phyloP scores from a whole-genome alignment of 306 rosid genomes.

The Fagus crenata region DNA sequence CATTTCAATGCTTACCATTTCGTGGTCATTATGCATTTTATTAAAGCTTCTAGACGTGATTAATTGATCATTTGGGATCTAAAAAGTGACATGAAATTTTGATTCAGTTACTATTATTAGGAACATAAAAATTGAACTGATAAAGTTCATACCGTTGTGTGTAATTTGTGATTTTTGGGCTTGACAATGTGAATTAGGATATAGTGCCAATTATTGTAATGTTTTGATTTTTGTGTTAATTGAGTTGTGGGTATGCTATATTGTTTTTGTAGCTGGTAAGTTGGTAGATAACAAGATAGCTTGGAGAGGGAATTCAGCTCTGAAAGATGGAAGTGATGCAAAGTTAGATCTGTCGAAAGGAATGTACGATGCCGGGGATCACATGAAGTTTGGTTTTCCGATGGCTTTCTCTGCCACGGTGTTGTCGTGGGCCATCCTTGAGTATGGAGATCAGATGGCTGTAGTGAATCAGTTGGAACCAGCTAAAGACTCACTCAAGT shows the following conservation, averaged over 20 bases:
- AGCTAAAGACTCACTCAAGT: constrained; percentile 69
- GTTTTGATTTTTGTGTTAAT: background rate
- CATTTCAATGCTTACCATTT: constrained; percentile 1
- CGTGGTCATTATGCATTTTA: background rate
- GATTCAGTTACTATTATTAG: constrained; percentile 1
- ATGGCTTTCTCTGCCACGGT: constrained; percentile 92
- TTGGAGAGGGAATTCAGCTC: constrained; percentile 95
- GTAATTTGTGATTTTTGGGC: background rate
- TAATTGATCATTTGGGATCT: constrained; percentile 4
- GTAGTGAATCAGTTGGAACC: constrained; percentile 65
- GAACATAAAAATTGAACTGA: background rate
- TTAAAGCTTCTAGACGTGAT: no score
- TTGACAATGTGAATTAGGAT: background rate
- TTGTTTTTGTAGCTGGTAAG: constrained; percentile 66
- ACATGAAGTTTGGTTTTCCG: constrained; percentile 90
- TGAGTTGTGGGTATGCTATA: constrained; percentile 14
- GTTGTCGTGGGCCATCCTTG: constrained; percentile 89
- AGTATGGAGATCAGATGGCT: constrained; percentile 92
- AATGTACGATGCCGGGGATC: constrained; percentile 97
- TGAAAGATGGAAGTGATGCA: constrained; percentile 72
- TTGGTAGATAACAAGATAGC: constrained; percentile 59
- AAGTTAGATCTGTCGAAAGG: constrained; percentile 79
- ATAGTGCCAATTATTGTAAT: background rate
- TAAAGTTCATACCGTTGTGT: background rate
- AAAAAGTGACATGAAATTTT: background rate